Evolutionary conservation across 306 rosid species (phyloP), one percentile per base, ranked within the genome.

Genomic region (Cicer arietinum): DNA sequence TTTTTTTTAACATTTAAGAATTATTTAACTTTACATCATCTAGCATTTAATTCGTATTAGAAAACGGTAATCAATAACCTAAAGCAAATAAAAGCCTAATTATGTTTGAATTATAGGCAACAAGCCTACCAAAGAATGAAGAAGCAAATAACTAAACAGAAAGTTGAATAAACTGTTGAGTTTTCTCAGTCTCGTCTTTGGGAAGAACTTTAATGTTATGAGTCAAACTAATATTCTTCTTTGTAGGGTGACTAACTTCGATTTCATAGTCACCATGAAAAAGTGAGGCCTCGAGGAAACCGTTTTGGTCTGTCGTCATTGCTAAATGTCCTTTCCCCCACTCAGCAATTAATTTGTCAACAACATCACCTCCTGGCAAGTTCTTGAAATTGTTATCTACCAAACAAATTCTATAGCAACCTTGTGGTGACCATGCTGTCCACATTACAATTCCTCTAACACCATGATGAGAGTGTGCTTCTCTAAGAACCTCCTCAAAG

Each of bases 401-500:
- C 57, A 93, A 80, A 35, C 97, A 86, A 82, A 86, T 82, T 8
- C 44, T 44, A 25, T 77, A 88, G 63, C 96, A 89, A 46, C 90
- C 93, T 35, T 74, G 13, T 1, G 93, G 83, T 10, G 67, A 42
- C 83, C 88, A 60, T 43, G 76, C 86, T 52, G 88, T 77, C 93
- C 97, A 93, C 51, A 93, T 25, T 9, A 90, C 79, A 3, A 89
- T 86, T 6, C 98, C 98, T 6, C 62, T 42, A 35, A 93, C 73
- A 5, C 13, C 60, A 10, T 96, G 97, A 74, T 91, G 98, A 2
- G 96, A 84, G 12, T 83, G 77, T 57, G 57, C 25, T 72, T 89
- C 98, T 78, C 92, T 85, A 2, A 89, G 81, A 60, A 87, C 59
- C 43, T 81, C 82, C 81, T 93, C 93, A 45, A 93, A 81, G 81